Conservation (phyloP, 106 monocot species). For the Acorus calamus region DNA sequence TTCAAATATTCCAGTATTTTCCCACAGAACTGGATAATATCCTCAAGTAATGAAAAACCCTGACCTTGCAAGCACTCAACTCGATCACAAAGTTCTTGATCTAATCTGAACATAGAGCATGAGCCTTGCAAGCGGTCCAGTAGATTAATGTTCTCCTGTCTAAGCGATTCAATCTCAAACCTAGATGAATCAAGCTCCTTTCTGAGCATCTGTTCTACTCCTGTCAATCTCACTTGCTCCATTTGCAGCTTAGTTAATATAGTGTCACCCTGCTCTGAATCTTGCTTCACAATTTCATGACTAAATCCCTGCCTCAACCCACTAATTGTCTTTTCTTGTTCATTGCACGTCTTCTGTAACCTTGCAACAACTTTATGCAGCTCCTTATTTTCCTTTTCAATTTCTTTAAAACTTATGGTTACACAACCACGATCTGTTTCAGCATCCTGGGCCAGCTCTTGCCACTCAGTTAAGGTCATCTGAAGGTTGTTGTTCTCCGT, state of each 20-base stretch:
- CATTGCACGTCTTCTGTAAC: constrained; percentile 55
- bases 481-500: constrained; percentile 39
- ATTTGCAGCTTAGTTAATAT: constrained; percentile 30
- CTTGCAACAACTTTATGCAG: constrained; percentile 45
- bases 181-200: constrained; percentile 65
- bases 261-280: constrained; percentile 19
- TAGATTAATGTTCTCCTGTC: constrained; percentile 48
- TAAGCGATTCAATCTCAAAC: constrained; percentile 52
- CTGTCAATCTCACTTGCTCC: constrained; percentile 69
- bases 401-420: constrained; percentile 39
- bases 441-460: constrained; percentile 27
- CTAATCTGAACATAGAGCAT: constrained; percentile 31
- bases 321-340: constrained; percentile 81
- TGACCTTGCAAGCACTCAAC: constrained; percentile 49
- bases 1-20: constrained; percentile 37
- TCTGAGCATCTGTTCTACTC: constrained; percentile 71
- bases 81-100: constrained; percentile 43
- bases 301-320: constrained; percentile 57
- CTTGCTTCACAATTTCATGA: constrained; percentile 24
- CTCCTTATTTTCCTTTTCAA: constrained; percentile 59
- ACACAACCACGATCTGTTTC: constrained; percentile 43
- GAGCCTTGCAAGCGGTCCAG: constrained; percentile 37
- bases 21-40: constrained; percentile 31
- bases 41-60: constrained; percentile 48
- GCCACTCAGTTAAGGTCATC: constrained; percentile 32